Evolutionary conservation across 1,139 yeast genomes (phyloP).

Genomic region (Zygoascus meyerae): DNA sequence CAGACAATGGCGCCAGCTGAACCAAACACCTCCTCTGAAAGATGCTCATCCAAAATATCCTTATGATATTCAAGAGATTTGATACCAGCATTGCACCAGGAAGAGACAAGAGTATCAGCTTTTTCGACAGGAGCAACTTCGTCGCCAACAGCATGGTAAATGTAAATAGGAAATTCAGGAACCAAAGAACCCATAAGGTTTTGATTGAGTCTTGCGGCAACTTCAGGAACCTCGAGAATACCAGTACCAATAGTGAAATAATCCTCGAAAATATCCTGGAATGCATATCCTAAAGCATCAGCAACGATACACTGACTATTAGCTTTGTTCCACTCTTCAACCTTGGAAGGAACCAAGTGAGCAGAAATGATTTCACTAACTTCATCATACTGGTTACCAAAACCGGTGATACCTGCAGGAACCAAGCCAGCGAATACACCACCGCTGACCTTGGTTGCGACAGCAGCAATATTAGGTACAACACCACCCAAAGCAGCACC

Average conservation of each 20-base stretch:
- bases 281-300: conserved; percentile 17
- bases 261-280: conserved; percentile 16
- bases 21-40: conserved; percentile 15
- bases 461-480: conserved; percentile 20
- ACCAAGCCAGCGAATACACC: conserved; percentile 24
- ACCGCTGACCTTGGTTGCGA: conserved; percentile 16
- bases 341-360: conserved; percentile 13
- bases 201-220: conserved; percentile 15
- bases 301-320: conserved; percentile 16
- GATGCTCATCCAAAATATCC: conserved; percentile 19
- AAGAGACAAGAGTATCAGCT: conserved; percentile 20
- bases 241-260: conserved; percentile 20
- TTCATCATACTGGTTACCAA: conserved; percentile 28
- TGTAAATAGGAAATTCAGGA: conserved; percentile 25
- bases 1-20: conserved; percentile 15
- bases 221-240: conserved; percentile 13
- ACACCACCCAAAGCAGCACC: conserved; percentile 29
- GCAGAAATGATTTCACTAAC: conserved; percentile 13
- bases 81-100: conserved; percentile 28
- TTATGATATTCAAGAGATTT: conserved; percentile 20
- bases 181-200: conserved; percentile 18
- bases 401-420: conserved; percentile 28
- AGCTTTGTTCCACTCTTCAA: conserved; percentile 16
- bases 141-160: conserved; percentile 30
- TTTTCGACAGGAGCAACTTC: conserved; percentile 22